Conservation (phyloP, 768 basidiomycete species). For the Tylopilus sp. region DNA sequence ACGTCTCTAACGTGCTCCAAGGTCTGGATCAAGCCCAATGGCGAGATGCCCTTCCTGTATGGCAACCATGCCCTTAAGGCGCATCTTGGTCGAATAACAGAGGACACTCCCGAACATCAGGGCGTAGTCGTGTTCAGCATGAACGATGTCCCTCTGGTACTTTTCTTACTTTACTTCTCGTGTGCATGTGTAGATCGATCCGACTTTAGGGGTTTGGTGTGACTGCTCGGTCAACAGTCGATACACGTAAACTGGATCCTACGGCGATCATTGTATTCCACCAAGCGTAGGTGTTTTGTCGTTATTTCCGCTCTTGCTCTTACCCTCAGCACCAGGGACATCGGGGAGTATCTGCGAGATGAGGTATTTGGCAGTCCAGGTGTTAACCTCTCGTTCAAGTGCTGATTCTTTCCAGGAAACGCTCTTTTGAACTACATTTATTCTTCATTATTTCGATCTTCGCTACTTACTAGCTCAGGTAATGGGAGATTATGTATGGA, state of each 20-base stretch:
- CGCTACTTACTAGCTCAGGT: constrained; percentile 17
- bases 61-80: constrained; percentile 99
- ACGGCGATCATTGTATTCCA: constrained; percentile 98
- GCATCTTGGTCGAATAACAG: constrained; percentile 97
- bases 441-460: neutral
- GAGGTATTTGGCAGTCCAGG: constrained; percentile 62
- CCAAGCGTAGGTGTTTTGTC: constrained; percentile 63
- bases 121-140: constrained; percentile 97
- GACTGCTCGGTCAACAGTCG: constrained; percentile 91
- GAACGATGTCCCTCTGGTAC: constrained; percentile 88
- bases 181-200: constrained; percentile 5
- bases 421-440: constrained; percentile 51
- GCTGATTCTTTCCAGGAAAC: constrained; percentile 55
- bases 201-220: constrained; percentile 87
- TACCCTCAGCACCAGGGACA: constrained; percentile 57
- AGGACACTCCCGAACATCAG: constrained; percentile 98
- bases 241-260: constrained; percentile 95
- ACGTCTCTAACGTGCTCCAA: constrained; percentile 28
- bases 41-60: constrained; percentile 99
- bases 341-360: constrained; percentile 97
- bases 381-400: neutral
- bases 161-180: constrained; percentile 12
- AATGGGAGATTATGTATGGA: constrained; percentile 14
- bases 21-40: constrained; percentile 99
- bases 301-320: constrained; percentile 4